phyloP scores from a whole-genome alignment of 73 alveolate genomes.

The Tetrahymena elliotti region DNA sequence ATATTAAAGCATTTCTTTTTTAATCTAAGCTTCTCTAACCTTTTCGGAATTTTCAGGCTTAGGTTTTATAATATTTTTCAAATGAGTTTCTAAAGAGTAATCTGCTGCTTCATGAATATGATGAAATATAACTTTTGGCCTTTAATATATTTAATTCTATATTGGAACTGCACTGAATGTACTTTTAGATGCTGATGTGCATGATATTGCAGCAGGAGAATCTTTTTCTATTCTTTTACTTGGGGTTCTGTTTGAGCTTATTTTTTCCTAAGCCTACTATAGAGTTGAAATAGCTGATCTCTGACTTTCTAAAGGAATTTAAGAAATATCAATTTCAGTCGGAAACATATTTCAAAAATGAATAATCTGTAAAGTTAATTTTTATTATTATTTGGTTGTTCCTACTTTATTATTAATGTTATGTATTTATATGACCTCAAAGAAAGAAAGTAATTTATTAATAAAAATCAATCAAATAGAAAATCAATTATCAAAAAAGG shows the following conservation, averaged over 20 bases:
- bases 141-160: not conserved
- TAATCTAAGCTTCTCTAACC: not conserved
- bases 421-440: not conserved
- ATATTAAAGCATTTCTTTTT: not conserved
- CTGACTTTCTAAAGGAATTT: not conserved
- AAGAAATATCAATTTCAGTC: not conserved
- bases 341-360: not conserved
- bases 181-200: not conserved
- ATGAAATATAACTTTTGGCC: not conserved
- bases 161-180: not conserved
- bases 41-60: not conserved
- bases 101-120: not conserved
- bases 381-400: not conserved
- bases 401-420: not conserved
- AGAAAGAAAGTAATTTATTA: not conserved
- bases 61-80: not conserved
- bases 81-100: not conserved
- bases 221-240: not conserved
- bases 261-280: not conserved
- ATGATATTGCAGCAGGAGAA: not conserved
- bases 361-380: not conserved
- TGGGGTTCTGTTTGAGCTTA: not conserved
- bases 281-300: not conserved
- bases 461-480: not conserved
- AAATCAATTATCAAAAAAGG: not conserved